Evolutionary conservation across 805 yeast genomes (phyloP), one percentile per base, ranked within the genome.

Genomic region (Priceomyces haplophilus): DNA sequence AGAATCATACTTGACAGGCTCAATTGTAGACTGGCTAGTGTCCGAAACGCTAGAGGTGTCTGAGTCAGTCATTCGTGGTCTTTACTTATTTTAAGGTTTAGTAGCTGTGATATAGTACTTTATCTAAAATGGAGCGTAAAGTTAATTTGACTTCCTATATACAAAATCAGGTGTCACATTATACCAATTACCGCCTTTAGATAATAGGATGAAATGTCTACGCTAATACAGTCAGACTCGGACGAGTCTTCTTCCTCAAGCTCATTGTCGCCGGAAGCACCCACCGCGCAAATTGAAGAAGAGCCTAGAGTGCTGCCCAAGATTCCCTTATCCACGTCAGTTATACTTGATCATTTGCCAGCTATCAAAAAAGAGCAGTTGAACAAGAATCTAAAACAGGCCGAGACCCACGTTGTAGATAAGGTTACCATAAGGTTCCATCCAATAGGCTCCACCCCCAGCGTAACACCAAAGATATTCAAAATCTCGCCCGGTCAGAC

Each of bases 371-470:
- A 48, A 33, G 19, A 20, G 17, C 46, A 37, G 34, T 33, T 50
- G n/a, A 40, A 34, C 13, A 46, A 45, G 25, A 42, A 37, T 8
- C 24, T 23, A 10, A 38, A 42, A 24, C 33, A 24, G 25, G 31
- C 29, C 20, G 23, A 41, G 25, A 18, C 25, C 4, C 19, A n/a
- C n/a, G 17, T 3, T 11, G 37, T 31, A 3, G 46, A 34, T 5
- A 75, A 72, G 50, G 61, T 80, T 12, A 69, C 76, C 1, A 62
- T 81, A 7, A 58, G 86, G 27, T 78, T 83, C 52, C 78, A 74
- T 46, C 75, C 87, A 1, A 76, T 82, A 25, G 87, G 87, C 0
- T 73, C 84, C 0, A 69, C 80, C 0, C 74, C 76, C 1, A 62
- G 65, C 3, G 62, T 82, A 3, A 61, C 55, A 1, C 85, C 85